phyloP scores from a whole-genome alignment of 2,329 filamentous ascomycete genomes.

The Pestalotiopsis sp. region DNA sequence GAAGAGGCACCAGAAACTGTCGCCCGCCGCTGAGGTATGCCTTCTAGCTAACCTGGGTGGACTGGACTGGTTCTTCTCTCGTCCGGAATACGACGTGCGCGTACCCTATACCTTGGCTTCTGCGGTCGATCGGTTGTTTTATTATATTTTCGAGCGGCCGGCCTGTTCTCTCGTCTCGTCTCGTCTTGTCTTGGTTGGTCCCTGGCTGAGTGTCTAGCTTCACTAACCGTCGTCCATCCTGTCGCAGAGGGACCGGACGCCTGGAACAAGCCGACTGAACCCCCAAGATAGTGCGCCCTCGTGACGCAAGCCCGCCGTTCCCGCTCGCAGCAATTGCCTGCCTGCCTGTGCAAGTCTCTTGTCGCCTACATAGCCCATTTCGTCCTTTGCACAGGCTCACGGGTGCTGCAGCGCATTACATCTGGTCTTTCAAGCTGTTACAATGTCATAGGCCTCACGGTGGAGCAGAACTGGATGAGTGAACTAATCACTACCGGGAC shows the following conservation, averaged over 20 bases:
- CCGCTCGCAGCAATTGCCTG: not conserved
- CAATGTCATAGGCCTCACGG: constrained; percentile 1
- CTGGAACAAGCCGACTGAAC: not conserved
- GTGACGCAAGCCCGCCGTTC: constrained; percentile 9
- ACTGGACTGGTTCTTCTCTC: not conserved
- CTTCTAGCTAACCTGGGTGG: not conserved
- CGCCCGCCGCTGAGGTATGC: constrained; percentile 4
- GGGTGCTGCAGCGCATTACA: not conserved
- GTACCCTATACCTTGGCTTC: not conserved
- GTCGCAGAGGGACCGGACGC: not conserved
- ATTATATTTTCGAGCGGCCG: not conserved
- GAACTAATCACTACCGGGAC: constrained; percentile 14
- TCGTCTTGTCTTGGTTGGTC: constrained; percentile 10
- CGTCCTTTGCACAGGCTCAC: not conserved
- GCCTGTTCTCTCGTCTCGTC: not conserved
- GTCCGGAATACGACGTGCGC: not conserved
- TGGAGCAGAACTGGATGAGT: constrained; percentile 16
- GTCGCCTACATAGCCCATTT: not conserved
- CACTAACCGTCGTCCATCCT: not conserved
- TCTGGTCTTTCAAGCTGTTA: not conserved
- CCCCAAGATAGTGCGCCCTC: not conserved
- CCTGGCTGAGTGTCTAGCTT: constrained; percentile 1
- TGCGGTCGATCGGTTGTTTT: not conserved
- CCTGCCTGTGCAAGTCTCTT: not conserved
- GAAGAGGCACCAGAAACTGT: not conserved